Base-by-base conservation (phyloP, 2,329 filamentous ascomycete species). In the Aureobasidium sp. region DNA sequence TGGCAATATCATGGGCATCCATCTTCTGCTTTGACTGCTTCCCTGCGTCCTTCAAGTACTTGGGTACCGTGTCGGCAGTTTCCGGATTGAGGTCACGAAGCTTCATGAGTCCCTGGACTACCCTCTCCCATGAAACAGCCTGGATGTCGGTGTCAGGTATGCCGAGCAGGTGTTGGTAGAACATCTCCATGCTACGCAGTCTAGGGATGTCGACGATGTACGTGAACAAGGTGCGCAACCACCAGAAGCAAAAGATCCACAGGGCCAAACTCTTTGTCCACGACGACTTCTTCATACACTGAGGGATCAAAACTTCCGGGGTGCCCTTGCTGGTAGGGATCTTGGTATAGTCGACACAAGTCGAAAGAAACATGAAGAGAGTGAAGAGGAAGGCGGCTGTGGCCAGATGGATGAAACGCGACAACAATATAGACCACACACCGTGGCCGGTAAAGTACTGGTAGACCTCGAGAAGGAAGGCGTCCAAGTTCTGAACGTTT, bases 1-100 rank as follows among this genome's bases (percentile, higher is more conserved):
- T 99, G 7, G 94, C 94, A 71, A 99, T 97, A 69, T 96, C 94
- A 68, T 96, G 90, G 11, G 94, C 94, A 73, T 96, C 94, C 67
- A 99, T 86, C 64, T 93, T 83, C 74, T 97, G 90, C 72, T 96
- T 95, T 23, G 90, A 95, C 70, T 95, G 90, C 47, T 59, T 64
- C 13, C 55, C 51, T n/a, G 55, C 45, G 15, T 47, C 57, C 37
- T 60, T 64, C n/a, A 64, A 33, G 25, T 60, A 60, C 29, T 54
- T 50, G 9, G 62, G 62, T 2, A 61, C 23, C 4, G 33, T 60
- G 3, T 59, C 61, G 7, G 63, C 63, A n/a, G 92, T 96, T 63
- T 87, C 85, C n/a, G 92, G 85, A 67, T 96, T 96, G 31, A 89
- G 81, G 69, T 96, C 90, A 63, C 92, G 83, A 23, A 96, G 74